Evolutionary conservation across 2,329 filamentous ascomycete species (phyloP), one percentile per base, ranked within the genome.

Genomic region (Xylogone sp.): DNA sequence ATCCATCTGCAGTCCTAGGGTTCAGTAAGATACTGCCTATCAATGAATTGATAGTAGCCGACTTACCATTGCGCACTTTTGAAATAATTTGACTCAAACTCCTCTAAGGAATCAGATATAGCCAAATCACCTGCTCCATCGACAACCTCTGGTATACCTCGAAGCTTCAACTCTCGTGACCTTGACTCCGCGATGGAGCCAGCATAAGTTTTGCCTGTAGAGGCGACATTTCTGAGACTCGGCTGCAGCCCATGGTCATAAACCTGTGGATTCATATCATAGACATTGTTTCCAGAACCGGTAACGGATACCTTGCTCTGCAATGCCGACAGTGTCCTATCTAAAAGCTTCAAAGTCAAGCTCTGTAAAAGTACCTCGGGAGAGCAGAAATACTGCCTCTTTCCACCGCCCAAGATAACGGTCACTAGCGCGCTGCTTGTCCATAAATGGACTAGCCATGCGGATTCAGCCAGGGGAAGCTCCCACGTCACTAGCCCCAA

Each of bases 31-130:
- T 47, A n/a, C 45, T 19, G 9, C 21, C 45, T 18, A 31, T 42
- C 9, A 12, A 46, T 42, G 7, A 22, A 6, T 29, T 8, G 29
- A 19, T 42, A 44, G 16, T 4, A 3, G 8, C 22, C 27, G 19
- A 22, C 49, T 46, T 60, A 63, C 66, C 66, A 68, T 64, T 67
- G 61, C n/a, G 59, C 59, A 42, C 60, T 64, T 53, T 67, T 68
- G 50, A 68, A 68, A 53, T 66, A 65, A 59, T 68, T 67, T 12
- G 43, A 49, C 44, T 67, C 65, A 22, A 22, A 39, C n/a, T 16
- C n/a, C 10, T 39, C 34, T 16, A 39, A 39, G 8, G 34, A 39
- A 39, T 59, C 56, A 42, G 22, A 44, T 21, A 19, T 48, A 24
- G 21, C 31, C 19, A 21, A 27, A 3, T 31, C 43, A 43, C n/a